Evolutionary conservation across 176 grass and related monocot genomes (phyloP), one percentile per base, ranked within the genome.

Genomic region (Oryza glaberrima): DNA sequence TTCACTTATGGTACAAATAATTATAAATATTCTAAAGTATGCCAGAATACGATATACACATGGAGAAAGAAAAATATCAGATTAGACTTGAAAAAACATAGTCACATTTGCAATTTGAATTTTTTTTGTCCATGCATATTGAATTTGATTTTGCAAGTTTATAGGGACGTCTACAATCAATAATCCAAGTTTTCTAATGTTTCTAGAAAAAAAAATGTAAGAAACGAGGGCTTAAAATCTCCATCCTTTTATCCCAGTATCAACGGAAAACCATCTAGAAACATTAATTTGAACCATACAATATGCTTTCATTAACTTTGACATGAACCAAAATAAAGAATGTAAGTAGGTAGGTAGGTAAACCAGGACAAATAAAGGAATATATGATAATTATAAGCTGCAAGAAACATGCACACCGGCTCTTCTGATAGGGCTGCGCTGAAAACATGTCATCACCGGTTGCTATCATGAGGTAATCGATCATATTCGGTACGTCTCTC

Each of bases 381-480:
- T 43, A 13, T 41, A 70, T 6, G 20, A 23, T 85, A 41, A 67
- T 58, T 58, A 58, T 48, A 26, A 13, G 52, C 82, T 10, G 66
- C 36, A 28, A 68, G 79, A 86, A 67, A 54, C 83, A 82, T 45
- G 72, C 77, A 49, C 52, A 16, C 72, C 71, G 34, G 84, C 70
- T 7, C 54, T 8, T 58, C 54, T 58, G 54, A 58, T 58, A 58
- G 54, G 54, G 19, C 19, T 20, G 16, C 54, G 16, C 54, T 58
- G 54, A 58, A 56, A 58, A 58, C 54, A 58, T 58, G 54, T 58
- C 19, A 19, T 58, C 54, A 58, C 54, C 7, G 54, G 54, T n/a
- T 58, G 19, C 54, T 58, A 20, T 58, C 54, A n/a, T n/a, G 54
- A 9, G 54, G 19, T 58, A 58, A 58, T 58, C 54, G 12, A 58